These are phyloP conservation scores for Pythium pyrilobum DNA, from an alignment of 352 stramenopile genomes.

Conservation along the genomic window DNA sequence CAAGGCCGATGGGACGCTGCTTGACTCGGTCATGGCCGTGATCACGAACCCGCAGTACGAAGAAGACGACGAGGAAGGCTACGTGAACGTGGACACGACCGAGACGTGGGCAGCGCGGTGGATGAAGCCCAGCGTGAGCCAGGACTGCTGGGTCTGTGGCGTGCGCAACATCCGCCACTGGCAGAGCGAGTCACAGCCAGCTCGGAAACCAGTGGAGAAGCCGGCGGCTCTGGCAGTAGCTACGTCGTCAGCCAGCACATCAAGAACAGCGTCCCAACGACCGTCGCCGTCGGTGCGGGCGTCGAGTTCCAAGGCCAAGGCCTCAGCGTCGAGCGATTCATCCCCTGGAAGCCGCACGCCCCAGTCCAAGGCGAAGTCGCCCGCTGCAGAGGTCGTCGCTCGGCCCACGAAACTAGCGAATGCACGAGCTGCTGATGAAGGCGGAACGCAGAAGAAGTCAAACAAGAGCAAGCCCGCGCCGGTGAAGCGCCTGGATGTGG, in stretches of 20 bases:
- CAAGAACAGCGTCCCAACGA: neutral
- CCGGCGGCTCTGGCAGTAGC: neutral
- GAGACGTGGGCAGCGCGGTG: constrained; percentile 59
- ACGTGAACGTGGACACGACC: constrained; percentile 69
- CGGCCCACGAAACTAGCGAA: constrained; percentile 5
- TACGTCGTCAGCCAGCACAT: neutral
- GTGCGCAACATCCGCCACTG: constrained; percentile 71
- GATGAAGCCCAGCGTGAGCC: constrained; percentile 54
- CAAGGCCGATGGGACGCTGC: neutral
- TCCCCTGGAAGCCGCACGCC: constrained; percentile 4
- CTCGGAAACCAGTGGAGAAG: neutral
- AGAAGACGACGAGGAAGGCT: constrained; percentile 45
- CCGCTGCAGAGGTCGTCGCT: neutral
- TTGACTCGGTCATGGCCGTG: constrained; percentile 61
- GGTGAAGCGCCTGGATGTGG: constrained; percentile 14
- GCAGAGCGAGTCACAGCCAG: constrained; percentile 13
- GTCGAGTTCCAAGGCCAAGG: neutral
- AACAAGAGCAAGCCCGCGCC: constrained; percentile 10
- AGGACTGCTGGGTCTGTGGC: constrained; percentile 73
- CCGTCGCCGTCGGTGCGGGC: neutral
- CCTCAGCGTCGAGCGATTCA: constrained; percentile 2
- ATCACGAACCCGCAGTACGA: constrained; percentile 58
- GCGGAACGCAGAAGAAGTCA: neutral
- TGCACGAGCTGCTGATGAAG: neutral
- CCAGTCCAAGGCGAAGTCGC: neutral